phyloP scores from a whole-genome alignment of 305 asterid genomes.

The Solanum chacoense region DNA sequence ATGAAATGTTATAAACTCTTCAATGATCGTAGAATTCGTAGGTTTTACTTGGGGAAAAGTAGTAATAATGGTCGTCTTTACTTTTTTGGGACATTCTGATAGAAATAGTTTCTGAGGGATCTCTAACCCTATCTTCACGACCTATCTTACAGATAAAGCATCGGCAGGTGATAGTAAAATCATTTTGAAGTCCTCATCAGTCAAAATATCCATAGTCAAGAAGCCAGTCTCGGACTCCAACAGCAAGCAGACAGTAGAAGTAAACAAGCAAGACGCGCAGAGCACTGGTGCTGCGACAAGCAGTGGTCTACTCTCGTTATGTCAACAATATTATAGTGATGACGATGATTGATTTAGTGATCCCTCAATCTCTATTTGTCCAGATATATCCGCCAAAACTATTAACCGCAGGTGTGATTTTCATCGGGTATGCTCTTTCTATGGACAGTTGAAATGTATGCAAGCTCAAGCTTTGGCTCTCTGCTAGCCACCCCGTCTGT shows the following conservation, averaged over 20 bases:
- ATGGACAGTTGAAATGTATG: not conserved
- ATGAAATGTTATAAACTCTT: not conserved
- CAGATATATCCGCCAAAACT: not conserved
- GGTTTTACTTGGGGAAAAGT: not conserved
- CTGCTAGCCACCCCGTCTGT: not conserved
- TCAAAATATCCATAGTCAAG: conserved; percentile 35
- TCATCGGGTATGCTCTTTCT: not conserved
- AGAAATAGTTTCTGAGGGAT: not conserved
- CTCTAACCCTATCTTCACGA: not conserved
- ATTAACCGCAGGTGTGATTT: not conserved
- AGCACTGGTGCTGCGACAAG: conserved; percentile 3
- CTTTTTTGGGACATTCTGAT: not conserved
- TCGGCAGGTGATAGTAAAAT: conserved; percentile 16
- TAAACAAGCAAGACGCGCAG: conserved; percentile 5
- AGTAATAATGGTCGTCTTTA: not conserved
- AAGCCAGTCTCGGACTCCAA: conserved; percentile 17
- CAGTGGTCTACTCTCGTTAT: conserved; percentile 38
- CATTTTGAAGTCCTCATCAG: conserved; percentile 31
- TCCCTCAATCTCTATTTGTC: not conserved
- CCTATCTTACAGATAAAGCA: conserved; percentile 19
- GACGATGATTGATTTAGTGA: conserved; percentile 22
- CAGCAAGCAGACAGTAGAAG: conserved; percentile 3
- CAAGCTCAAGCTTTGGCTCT: not conserved
- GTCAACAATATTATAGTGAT: conserved; percentile 38
- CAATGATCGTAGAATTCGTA: not conserved